Evolutionary conservation across 805 yeast species (phyloP).

Genomic region (Metschnikowia noctiluminum): DNA sequence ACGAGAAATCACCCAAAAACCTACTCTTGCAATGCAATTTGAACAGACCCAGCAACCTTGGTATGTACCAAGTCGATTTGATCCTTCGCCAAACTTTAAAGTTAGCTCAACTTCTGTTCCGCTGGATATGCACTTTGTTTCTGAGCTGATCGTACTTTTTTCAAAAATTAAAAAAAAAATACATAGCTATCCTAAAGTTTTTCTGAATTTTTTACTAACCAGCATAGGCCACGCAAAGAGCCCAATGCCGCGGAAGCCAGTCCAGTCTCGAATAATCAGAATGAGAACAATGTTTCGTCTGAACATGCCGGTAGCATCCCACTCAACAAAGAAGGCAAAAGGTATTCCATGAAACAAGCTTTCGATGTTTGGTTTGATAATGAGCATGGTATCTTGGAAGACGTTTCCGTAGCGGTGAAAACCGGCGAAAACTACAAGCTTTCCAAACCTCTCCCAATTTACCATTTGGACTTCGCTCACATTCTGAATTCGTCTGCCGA

Average conservation of each 20-base stretch:
- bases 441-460: conserved; percentile 30
- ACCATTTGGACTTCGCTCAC: conserved; percentile 34
- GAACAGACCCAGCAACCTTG: conserved; percentile 15
- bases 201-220: conserved; percentile 7
- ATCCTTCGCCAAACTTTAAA: background rate
- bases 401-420: conserved; percentile 7
- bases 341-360: conserved; percentile 51
- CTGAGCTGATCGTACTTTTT: too few species aligned
- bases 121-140: too few species aligned
- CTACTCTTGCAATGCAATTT: conserved; percentile 7
- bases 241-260: conserved; percentile 6
- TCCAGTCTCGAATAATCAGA: background rate
- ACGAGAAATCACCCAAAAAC: background rate
- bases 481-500: background rate
- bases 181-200: background rate
- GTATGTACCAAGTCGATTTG: conserved; percentile 8
- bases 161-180: background rate
- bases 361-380: conserved; percentile 48
- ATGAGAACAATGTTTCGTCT: conserved; percentile 1
- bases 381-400: conserved; percentile 23
- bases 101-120: too few species aligned
- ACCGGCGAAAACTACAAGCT: conserved; percentile 30
- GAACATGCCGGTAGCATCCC: conserved; percentile 23
- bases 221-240: conserved; percentile 17
- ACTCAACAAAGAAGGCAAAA: conserved; percentile 38